phyloP scores from a whole-genome alignment of 345 rosid species.

The Lepidium didymum region DNA sequence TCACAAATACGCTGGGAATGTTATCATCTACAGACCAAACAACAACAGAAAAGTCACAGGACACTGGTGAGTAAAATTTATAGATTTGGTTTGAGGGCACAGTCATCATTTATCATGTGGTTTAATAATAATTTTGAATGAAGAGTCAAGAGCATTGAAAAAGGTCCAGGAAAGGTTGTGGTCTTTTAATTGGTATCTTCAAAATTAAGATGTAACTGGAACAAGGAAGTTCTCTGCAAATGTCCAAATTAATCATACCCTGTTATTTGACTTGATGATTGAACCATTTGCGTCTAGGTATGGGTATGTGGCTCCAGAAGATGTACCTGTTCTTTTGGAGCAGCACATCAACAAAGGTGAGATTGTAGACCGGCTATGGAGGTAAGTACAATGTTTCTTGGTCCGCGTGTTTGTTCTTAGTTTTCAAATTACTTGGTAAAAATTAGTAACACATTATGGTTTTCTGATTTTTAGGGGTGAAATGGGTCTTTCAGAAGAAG shows the following conservation, averaged over 20 bases:
- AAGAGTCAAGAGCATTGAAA: neutral
- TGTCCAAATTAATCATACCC: neutral
- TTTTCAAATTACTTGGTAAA: neutral
- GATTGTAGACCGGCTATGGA: slow-evolving; percentile 79
- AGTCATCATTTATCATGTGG: neutral
- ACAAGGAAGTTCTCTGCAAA: neutral
- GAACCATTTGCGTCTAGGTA: slow-evolving; percentile 41
- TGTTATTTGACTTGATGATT: slow-evolving; percentile 8
- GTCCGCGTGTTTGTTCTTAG: neutral
- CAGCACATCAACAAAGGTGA: slow-evolving; percentile 81
- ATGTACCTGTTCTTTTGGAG: slow-evolving; percentile 67
- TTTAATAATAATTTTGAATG: neutral
- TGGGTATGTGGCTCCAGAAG: slow-evolving; percentile 88
- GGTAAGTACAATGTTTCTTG: slow-evolving; percentile 37
- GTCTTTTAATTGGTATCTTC: neutral
- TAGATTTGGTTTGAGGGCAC: neutral
- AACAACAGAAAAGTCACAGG: slow-evolving; percentile 55
- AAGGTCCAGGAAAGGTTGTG: neutral
- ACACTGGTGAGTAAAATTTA: slow-evolving; percentile 56
- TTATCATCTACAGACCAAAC: slow-evolving; percentile 71
- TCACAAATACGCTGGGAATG: slow-evolving; percentile 91
- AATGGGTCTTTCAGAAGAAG: slow-evolving; percentile 85
- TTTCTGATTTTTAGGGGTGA: slow-evolving; percentile 58
- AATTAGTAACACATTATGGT: neutral
- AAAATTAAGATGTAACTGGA: neutral